Evolutionary conservation across 2,329 filamentous ascomycete species (phyloP).

Genomic region (Colletotrichum lupini): DNA sequence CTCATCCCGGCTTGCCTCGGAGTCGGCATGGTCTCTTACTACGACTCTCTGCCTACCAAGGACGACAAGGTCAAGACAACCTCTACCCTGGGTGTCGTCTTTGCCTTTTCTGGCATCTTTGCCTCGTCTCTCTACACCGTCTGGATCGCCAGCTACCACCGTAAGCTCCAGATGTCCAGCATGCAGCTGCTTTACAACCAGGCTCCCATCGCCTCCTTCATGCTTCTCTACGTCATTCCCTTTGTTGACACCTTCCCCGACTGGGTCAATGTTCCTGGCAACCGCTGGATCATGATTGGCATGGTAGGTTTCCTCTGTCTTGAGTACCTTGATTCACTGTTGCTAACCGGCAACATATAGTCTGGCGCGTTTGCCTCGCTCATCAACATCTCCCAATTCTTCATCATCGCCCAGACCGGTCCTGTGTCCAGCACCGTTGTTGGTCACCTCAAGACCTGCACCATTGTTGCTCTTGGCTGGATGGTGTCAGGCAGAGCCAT

Average conservation of each 20-base stretch:
- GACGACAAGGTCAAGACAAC: slow-evolving; percentile 65
- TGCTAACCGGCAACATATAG: slow-evolving; percentile 45
- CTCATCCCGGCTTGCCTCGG: slow-evolving; percentile 72
- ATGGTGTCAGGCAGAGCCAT: slow-evolving; percentile 64
- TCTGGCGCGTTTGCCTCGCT: slow-evolving; percentile 72
- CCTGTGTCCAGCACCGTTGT: slow-evolving; percentile 74
- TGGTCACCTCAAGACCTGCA: slow-evolving; percentile 73
- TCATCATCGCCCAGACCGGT: slow-evolving; percentile 70
- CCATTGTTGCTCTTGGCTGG: slow-evolving; percentile 74
- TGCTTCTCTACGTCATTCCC: slow-evolving; percentile 74
- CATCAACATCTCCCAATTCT: slow-evolving; percentile 74
- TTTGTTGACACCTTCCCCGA: slow-evolving; percentile 72
- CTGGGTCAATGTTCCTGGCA: slow-evolving; percentile 61
- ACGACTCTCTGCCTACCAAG: slow-evolving; percentile 66
- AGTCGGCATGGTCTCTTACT: slow-evolving; percentile 75
- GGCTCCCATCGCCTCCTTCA: slow-evolving; percentile 69
- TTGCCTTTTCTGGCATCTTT: slow-evolving; percentile 72
- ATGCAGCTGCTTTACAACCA: slow-evolving; percentile 78
- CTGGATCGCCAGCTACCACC: slow-evolving; percentile 74
- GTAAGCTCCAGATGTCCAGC: slow-evolving; percentile 73
- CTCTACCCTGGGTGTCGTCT: slow-evolving; percentile 68
- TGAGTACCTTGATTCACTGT: background rate
- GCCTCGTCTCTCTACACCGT: slow-evolving; percentile 76
- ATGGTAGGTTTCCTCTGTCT: slow-evolving; percentile 56
- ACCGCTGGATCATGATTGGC: slow-evolving; percentile 67